A percentile compares a stretch with the other conserved stretches of the same genome.
phyloP scores from a whole-genome alignment of 495 filamentous ascomycete genomes.

The Trichodelitschia bisporula region DNA sequence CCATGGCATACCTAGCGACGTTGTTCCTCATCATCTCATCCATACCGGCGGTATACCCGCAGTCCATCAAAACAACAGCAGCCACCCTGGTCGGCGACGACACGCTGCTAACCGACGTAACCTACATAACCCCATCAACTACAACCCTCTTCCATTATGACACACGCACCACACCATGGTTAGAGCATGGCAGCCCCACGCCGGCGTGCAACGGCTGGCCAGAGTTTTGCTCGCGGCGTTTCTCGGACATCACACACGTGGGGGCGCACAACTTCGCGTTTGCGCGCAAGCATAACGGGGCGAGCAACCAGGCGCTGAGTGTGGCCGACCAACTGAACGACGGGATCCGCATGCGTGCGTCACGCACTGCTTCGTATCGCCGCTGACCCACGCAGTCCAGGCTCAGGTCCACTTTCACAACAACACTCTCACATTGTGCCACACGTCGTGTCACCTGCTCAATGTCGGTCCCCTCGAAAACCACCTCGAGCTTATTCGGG shows the following conservation, averaged over 20 bases:
- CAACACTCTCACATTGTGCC: slow-evolving; percentile 36
- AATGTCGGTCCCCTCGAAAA: slow-evolving; percentile 53
- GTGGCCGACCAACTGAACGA: slow-evolving; percentile 62
- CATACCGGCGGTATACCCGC: not conserved
- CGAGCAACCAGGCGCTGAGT: slow-evolving; percentile 48
- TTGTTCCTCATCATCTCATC: not conserved
- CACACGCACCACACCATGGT: no score
- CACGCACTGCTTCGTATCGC: slow-evolving; percentile 1
- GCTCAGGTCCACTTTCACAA: slow-evolving; percentile 55
- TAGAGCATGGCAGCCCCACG: no score
- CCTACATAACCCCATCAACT: slow-evolving; percentile 7
- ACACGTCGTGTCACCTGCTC: slow-evolving; percentile 56
- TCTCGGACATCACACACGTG: slow-evolving; percentile 75
- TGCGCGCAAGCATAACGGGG: slow-evolving; percentile 35
- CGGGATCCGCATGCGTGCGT: slow-evolving; percentile 56
- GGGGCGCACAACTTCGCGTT: slow-evolving; percentile 82
- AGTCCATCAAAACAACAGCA: not conserved
- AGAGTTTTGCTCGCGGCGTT: slow-evolving; percentile 62
- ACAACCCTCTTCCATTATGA: no score
- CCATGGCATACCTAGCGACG: no score
- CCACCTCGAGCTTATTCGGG: slow-evolving; percentile 41
- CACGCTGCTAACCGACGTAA: slow-evolving; percentile 2
- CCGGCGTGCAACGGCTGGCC: slow-evolving; percentile 61
- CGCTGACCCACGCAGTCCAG: slow-evolving; percentile 28
- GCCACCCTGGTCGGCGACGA: not conserved